Conservation (phyloP, 75 land plant genomes). For the Chamaecyparis obtusa region DNA sequence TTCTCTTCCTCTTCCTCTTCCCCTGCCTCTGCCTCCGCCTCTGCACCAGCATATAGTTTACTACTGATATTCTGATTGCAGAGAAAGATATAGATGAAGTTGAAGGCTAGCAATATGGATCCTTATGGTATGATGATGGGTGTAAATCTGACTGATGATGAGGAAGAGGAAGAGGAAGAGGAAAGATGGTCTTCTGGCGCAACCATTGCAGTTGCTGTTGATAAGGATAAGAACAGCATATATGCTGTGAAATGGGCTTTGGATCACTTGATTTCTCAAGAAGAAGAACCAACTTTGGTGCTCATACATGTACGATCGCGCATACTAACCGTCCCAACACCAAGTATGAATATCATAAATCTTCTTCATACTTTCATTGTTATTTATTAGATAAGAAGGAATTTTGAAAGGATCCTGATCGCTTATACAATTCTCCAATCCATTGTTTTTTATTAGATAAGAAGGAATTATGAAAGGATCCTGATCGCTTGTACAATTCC, state of each 20-base stretch:
- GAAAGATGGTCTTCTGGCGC: neutral
- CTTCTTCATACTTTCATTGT: neutral
- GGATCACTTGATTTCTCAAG: constrained; percentile 22
- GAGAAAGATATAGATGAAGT: neutral
- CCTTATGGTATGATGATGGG: neutral
- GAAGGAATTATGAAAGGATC: too few relatives aligned
- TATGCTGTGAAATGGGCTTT: constrained; percentile 51
- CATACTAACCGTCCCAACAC: constrained; percentile 7
- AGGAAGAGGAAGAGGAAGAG: neutral
- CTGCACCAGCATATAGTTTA: neutral
- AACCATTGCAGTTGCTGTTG: constrained; percentile 43
- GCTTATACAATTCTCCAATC: too few relatives aligned
- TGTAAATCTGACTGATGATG: neutral
- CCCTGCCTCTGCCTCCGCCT: too few relatives aligned
- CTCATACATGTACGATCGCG: constrained; percentile 11
- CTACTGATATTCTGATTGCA: neutral
- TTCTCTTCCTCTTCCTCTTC: too few relatives aligned
- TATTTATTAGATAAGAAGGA: neutral
- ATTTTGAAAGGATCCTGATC: too few relatives aligned
- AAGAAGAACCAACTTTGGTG: neutral
- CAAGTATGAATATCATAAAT: constrained; percentile 1
- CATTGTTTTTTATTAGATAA: neutral
- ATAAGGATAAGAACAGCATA: constrained; percentile 47
- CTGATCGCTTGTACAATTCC: too few relatives aligned
- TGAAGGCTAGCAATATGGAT: neutral